Base-by-base conservation (phyloP, 176 grass and related monocot genomes). In the Phragmites australis region DNA sequence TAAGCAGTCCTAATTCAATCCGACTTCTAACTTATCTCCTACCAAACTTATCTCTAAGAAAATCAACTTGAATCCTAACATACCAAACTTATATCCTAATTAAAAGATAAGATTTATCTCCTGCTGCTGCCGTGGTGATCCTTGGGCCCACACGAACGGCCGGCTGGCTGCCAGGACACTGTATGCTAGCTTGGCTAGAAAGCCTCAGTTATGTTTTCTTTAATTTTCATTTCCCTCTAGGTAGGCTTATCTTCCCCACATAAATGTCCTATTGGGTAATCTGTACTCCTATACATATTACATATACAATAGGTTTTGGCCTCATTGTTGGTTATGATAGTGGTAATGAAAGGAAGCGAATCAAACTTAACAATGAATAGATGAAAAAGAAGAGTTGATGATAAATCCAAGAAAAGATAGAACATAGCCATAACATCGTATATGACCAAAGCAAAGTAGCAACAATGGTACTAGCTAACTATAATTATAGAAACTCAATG, bases 391-490 rank as follows among this genome's bases (percentile, higher is more conserved):
- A 2, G 58, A 56, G 22, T 25, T 37, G 22, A 58, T 60, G 44
- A 45, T 31, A 68, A 82, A 63, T 46, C 6, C 9, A 82, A 45
- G 43, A 77, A 63, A 62, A 64, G 54, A 77, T 23, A 70, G 44
- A 23, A 71, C 67, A 71, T 71, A 84, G 13, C 31, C 51, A 84
- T 34, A 49, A n/a, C 29, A n/a, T 75, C 5, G 41, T 55, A 34
- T 51, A 40, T 58, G 40, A 66, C 59, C n/a, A 39, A 82, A 72
- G 15, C 9, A 78, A 72, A 39, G 67, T 58, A 49, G 9, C 45
- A 46, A 61, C 45, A 78, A 47, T 43, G 34, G 17, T 66, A 29
- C 60, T 56, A 48, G 19, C 17, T 19, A 58, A 39, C 40, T 18
- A 31, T 32, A 76, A 27, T 58, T 3, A 52, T 3, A 12, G 31